Evolutionary conservation across 306 rosid species (phyloP).

Genomic region (Quercus rubra): DNA sequence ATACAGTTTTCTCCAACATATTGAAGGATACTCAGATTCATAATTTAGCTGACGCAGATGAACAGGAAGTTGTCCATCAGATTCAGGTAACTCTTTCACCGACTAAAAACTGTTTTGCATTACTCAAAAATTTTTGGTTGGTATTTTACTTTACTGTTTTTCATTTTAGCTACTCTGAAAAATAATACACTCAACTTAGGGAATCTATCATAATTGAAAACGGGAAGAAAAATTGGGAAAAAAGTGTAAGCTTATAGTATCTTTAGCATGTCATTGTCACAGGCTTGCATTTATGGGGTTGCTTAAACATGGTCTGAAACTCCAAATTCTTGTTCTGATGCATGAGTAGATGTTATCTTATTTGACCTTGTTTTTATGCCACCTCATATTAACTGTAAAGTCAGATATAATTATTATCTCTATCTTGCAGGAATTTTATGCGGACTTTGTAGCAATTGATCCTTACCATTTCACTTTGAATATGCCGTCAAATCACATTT

Average conservation of each 20-base stretch:
- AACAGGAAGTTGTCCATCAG: conserved; percentile 90
- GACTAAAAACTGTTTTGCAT: not conserved
- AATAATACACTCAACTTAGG: too few relatives aligned
- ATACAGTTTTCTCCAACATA: conserved; percentile 93
- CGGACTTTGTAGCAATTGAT: conserved; percentile 54
- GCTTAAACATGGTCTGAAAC: not conserved
- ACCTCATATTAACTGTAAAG: conserved; percentile 19
- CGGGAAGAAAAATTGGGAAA: too few relatives aligned
- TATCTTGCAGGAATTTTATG: too few relatives aligned
- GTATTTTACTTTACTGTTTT: too few relatives aligned
- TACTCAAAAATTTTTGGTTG: too few relatives aligned
- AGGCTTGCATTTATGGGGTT: not conserved
- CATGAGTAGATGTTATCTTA: not conserved
- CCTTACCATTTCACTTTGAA: conserved; percentile 86
- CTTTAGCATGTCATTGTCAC: not conserved
- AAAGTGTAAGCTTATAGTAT: not conserved
- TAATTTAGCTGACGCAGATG: conserved; percentile 88
- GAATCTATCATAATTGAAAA: too few relatives aligned
- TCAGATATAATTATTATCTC: too few relatives aligned
- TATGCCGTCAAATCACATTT: conserved; percentile 62
- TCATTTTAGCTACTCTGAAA: too few relatives aligned
- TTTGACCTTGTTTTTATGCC: not conserved
- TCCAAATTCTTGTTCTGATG: not conserved
- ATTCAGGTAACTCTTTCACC: conserved; percentile 64
- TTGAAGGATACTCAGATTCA: conserved; percentile 94